Base-by-base conservation (phyloP, 805 yeast species). In the Lipomyces kockii region DNA sequence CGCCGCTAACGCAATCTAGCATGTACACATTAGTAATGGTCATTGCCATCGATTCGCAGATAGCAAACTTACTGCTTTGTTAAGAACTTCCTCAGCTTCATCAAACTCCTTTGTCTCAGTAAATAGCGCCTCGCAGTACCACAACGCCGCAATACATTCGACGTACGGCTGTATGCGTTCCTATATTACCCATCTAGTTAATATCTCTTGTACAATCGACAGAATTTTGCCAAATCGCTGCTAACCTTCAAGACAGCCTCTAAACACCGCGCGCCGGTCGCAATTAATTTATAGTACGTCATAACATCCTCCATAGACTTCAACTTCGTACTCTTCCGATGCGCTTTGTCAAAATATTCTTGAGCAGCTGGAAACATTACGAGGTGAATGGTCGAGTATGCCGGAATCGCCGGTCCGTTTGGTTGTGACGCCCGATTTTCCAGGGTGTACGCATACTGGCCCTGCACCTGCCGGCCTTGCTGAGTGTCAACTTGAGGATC, bases 141-240 rank as follows among this genome's bases (percentile, higher is more conserved):
- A 61, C 32, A 69, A 54, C 35, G 66, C 65, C 11, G 72, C 71
- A 22, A 69, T 29, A 43, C 72, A 69, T 27, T 69, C 72, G 12
- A 69, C 68, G 54, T 69, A 69, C 5, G 70, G 70, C 46, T 64
- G 71, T 20, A 61, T 34, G 11, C 72, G 67, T 51, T 66, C 70
- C 65, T 66, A 46, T 12, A 22, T 32, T 4, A 9, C 20, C n/a
- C n/a, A 12, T 34, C 5, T n/a, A 22, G 29, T 32, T 35, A 32
- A 27, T 35, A 29, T 20, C 27, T 14, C n/a, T 55, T 7, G 34
- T 14, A 46, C 64, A n/a, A 20, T 22, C 9, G 9, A 11, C 29
- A n/a, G 25, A 53, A 4, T 29, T 29, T 12, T 25, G 25, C 7
- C 20, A 22, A 4, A 7, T 37, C 35, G 9, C 7, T 4, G 7